phyloP scores from a whole-genome alignment of 345 rosid species.

The Arabidopsis arenosa region DNA sequence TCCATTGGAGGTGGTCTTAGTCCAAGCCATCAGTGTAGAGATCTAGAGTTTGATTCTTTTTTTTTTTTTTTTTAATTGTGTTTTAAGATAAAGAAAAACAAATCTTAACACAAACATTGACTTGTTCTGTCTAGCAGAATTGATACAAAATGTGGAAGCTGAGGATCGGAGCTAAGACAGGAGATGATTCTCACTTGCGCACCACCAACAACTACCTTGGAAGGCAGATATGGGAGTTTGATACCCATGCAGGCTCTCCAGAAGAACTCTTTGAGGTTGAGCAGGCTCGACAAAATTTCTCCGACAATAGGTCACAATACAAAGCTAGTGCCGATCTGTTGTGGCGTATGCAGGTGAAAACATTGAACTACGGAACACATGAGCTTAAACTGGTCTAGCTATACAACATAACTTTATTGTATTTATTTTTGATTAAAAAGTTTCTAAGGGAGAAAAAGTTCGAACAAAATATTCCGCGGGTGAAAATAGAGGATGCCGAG shows the following conservation, averaged over 20 bases:
- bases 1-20: no score
- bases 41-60: no score
- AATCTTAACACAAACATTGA: no score
- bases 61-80: no score
- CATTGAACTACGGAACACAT: no score
- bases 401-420: no score
- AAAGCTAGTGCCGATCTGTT: background rate
- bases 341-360: no score
- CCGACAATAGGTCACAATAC: background rate
- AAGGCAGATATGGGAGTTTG: conserved; percentile 48
- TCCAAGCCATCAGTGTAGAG: no score
- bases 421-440: no score
- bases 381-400: no score
- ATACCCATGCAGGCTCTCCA: conserved; percentile 38
- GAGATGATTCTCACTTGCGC: conserved; percentile 37
- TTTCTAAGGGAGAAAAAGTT: conserved; percentile 11
- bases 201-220: conserved; percentile 45
- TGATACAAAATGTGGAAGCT: conserved; percentile 45
- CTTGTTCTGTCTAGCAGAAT: background rate
- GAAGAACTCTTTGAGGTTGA: conserved; percentile 44
- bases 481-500: conserved; percentile 15
- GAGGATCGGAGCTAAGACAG: conserved; percentile 40
- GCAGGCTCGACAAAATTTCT: background rate
- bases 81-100: no score
- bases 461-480: background rate